Evolutionary conservation across 805 yeast species (phyloP).

Genomic region (Barnettozyma wickerhamii): DNA sequence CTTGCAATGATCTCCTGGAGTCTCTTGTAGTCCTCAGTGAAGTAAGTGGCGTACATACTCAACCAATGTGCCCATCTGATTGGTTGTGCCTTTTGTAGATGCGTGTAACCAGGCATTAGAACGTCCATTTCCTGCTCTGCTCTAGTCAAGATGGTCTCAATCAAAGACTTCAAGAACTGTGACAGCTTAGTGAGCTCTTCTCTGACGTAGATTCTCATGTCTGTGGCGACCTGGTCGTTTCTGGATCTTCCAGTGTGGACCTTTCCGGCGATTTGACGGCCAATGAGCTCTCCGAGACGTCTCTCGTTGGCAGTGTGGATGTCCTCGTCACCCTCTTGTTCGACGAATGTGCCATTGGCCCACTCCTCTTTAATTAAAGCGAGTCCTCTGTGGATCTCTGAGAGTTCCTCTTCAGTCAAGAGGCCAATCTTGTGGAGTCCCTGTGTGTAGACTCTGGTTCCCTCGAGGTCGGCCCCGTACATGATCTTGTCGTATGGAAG

Average conservation of each 20-base stretch:
- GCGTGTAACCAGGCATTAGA: slow-evolving; percentile 99
- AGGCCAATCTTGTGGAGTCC: slow-evolving; percentile 81
- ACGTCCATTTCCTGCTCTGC: slow-evolving; percentile 85
- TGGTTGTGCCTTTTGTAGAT: slow-evolving; percentile 97
- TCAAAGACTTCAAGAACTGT: slow-evolving; percentile 53
- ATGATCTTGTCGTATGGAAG: slow-evolving; percentile 92
- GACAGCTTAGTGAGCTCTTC: slow-evolving; percentile 60
- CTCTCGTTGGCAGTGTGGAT: slow-evolving; percentile 99
- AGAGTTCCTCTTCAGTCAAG: slow-evolving; percentile 66
- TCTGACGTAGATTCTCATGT: slow-evolving; percentile 91
- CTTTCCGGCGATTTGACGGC: slow-evolving; percentile 90
- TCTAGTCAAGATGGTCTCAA: slow-evolving; percentile 63
- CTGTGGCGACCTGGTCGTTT: slow-evolving; percentile 99
- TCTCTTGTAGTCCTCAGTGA: slow-evolving; percentile 86
- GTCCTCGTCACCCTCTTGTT: slow-evolving; percentile 91
- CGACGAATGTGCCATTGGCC: slow-evolving; percentile 63
- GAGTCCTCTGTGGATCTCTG: slow-evolving; percentile 81
- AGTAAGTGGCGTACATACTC: slow-evolving; percentile 89
- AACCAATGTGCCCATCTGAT: slow-evolving; percentile 99
- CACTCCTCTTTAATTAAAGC: slow-evolving; percentile 73
- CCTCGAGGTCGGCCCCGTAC: slow-evolving; percentile 92
- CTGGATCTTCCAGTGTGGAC: slow-evolving; percentile 99
- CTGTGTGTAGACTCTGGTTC: slow-evolving; percentile 87
- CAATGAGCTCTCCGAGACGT: slow-evolving; percentile 93
- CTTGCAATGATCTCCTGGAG: slow-evolving; percentile 75